Evolutionary conservation across 192 early-diverging fungal species (phyloP), one percentile per base, ranked within the genome.

Genomic region (Fimicolochytrium jonesii): DNA sequence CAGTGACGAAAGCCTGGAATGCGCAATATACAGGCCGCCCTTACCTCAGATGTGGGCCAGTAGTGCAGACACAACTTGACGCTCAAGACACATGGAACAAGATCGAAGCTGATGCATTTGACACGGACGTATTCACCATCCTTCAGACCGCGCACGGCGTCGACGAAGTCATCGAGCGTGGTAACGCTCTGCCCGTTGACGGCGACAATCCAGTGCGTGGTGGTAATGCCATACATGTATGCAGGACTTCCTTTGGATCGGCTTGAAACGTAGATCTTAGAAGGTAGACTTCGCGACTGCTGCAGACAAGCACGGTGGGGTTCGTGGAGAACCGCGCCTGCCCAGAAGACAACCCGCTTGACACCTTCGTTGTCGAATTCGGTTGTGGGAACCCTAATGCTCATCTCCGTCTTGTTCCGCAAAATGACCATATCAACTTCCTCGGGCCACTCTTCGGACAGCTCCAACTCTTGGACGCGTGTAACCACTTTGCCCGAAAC

Each of bases 341-440:
- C 86, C 93, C 93, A 96, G 17, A 83, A 74, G 32, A 96, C 70
- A 0, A 92, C 77, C 31, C 86, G 81, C 6, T 75, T 77, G 3
- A 84, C 89, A 5, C 61, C 65, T 33, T 68, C 61, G 23, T 56
- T 67, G 32, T 68, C 53, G 39, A 78, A 60, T 25, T 31, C 44
- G 5, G 77, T 79, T 0, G 88, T 90, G 17, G 85, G 83, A 1
- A 94, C 87, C 2, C 54, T 58, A 22, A 97, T 43, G 0, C 66
- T 66, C 29, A 88, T 26, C 53, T 88, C 91, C 45, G 81, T 44
- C 65, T 87, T 88, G 41, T 89, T 78, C 34, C 94, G 84, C 47
- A 97, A 60, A 18, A 92, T 66, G 13, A 49, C 41, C 33, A 77
- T 47, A 6, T 71, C 58, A 6, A 80, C 73, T 17, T 43, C 29